phyloP scores from a whole-genome alignment of 441 rosid genomes.

The Populus hybrid region DNA sequence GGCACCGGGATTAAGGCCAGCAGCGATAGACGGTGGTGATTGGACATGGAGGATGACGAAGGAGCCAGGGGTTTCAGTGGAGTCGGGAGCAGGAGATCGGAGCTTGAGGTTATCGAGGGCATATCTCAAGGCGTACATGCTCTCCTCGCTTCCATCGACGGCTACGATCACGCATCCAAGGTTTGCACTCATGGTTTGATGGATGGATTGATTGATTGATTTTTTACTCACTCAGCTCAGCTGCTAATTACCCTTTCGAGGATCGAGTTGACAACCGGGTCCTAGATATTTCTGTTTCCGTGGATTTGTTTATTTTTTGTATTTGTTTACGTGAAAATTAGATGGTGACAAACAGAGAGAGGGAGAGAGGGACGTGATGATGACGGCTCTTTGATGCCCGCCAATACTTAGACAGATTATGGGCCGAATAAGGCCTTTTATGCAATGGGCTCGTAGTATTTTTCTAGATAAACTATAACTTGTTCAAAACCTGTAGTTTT shows the following conservation, averaged over 20 bases:
- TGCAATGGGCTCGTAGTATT: neutral
- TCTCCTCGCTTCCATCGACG: conserved; percentile 89
- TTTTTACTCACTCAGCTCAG: neutral
- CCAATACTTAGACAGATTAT: neutral
- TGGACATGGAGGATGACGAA: conserved; percentile 77
- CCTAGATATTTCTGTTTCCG: neutral
- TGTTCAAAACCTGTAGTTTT: neutral
- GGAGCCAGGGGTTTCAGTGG: conserved; percentile 35
- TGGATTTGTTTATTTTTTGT: neutral
- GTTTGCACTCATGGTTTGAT: conserved; percentile 43
- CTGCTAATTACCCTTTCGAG: neutral
- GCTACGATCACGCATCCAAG: conserved; percentile 67
- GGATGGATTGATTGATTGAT: neutral
- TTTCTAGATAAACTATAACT: neutral
- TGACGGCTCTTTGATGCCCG: no score
- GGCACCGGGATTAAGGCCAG: conserved; percentile 70
- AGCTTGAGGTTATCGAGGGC: conserved; percentile 73
- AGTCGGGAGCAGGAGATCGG: conserved; percentile 48
- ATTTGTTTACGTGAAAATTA: neutral
- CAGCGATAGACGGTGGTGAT: conserved; percentile 67
- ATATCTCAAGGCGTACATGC: conserved; percentile 82
- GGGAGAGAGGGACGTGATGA: no score
- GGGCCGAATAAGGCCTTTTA: neutral
- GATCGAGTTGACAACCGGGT: neutral
- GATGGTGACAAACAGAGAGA: no score